phyloP scores from a whole-genome alignment of 2,329 filamentous ascomycete species.

The Cyphellophora attinorum region DNA sequence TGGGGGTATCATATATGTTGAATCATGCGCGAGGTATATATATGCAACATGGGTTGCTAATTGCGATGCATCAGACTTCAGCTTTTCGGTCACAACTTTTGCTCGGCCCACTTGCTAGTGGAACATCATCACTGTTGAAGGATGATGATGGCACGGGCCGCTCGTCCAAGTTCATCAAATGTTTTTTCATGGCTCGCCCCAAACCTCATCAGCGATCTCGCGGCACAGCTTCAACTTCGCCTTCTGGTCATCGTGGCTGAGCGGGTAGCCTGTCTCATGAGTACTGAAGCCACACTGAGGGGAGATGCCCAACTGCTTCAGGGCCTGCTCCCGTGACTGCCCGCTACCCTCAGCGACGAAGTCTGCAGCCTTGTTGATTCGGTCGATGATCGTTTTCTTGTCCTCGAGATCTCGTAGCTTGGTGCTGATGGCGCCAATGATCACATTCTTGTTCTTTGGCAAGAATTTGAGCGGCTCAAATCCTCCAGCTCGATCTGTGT shows the following conservation, averaged over 20 bases:
- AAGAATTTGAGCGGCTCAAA: conserved; percentile 51
- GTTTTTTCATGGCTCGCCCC: conserved; percentile 40
- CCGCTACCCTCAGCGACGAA: conserved; percentile 55
- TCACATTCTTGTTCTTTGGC: conserved; percentile 48
- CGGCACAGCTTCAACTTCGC: conserved; percentile 58
- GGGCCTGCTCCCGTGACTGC: conserved; percentile 52
- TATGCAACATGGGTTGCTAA: too few species aligned
- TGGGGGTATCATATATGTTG: not conserved
- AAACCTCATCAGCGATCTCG: conserved; percentile 58
- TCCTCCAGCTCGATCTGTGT: conserved; percentile 49
- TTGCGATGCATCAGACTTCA: too few species aligned
- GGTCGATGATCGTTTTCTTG: conserved; percentile 46
- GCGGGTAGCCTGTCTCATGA: conserved; percentile 58
- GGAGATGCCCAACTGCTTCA: conserved; percentile 53
- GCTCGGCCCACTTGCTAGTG: not conserved
- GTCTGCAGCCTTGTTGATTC: conserved; percentile 49
- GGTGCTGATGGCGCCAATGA: conserved; percentile 50
- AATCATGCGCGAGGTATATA: not conserved
- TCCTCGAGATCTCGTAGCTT: conserved; percentile 50
- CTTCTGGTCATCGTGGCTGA: conserved; percentile 56
- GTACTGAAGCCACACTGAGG: conserved; percentile 62
- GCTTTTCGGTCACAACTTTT: not conserved
- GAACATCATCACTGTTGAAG: conserved; percentile 1
- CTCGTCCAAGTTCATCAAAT: not conserved
- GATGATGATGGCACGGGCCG: too few species aligned